Evolutionary conservation across 768 basidiomycete species (phyloP), one percentile per base, ranked within the genome.

Genomic region (Collybia sordida): DNA sequence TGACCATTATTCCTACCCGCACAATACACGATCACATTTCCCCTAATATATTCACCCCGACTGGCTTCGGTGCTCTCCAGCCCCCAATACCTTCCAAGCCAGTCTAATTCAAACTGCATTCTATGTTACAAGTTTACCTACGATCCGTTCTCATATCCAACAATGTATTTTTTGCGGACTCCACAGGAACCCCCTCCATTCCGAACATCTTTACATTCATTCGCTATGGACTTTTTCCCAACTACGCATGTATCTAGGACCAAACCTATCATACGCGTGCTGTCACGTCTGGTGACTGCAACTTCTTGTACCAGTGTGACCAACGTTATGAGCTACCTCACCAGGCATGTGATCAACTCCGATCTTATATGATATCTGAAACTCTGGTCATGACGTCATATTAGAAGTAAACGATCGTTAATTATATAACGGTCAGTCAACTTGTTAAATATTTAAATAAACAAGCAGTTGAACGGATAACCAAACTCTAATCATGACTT

Each of bases 91-190:
- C 36, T 25, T 47, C 31, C 14, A 38, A n/a, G 17, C 31, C 49
- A 49, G 47, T 49, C 24, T 50, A 53, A 55, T 57, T 37, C 36
- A 34, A 41, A 31, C 15, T 51, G 41, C 45, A 50, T 42, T 45
- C 21, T 31, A 31, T 11, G 31, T 31, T 47, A 25, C 35, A 38
- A 23, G 12, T 17, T 42, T 35, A 31, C 39, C 45, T 37, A 42
- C 39, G 23, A 46, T n/a, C n/a, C n/a, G n/a, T 52, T 22, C 18
- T 19, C 28, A 48, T 19, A 35, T 38, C 37, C 50, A 38, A 45
- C 7, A 27, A 24, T 53, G 55, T 57, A 54, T 40, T 54, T 24
- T 42, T 47, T 42, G 50, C 49, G 44, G 49, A 47, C 45, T 18
- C 21, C 42, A 38, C 40, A 28, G 39, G 35, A 12, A 31, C 40